Evolutionary conservation across 2,329 filamentous ascomycete species (phyloP), one percentile per base, ranked within the genome.

Genomic region (Corynespora cassiicola): DNA sequence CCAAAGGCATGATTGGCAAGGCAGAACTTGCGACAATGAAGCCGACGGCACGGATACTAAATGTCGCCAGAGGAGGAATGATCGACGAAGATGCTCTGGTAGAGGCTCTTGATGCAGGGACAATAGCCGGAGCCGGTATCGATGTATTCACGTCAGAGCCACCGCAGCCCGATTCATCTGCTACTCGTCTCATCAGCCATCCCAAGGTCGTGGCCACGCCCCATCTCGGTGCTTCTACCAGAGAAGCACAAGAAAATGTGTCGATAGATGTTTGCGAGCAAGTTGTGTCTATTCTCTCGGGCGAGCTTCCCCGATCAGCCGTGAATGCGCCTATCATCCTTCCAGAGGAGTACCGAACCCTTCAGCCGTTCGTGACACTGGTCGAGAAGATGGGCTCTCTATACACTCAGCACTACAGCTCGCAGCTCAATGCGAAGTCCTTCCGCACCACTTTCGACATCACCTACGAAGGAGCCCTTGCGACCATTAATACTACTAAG

Each of bases 201-300:
- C 79, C 84, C 1, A 85, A 81, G 50, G 87, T 90, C 1, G 83
- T 92, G 2, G 84, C 84, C 1, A 92, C 88, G 6, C 88, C 88
- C 1, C 88, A 94, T 63, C 75, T 94, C 0, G 88, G 88, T 6
- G 88, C 88, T 0, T 88, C 84, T 0, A 94, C 88, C 0, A 78
- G 87, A 21, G 88, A 94, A 74, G 88, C 88, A 0, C 88, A 94
- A 64, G 87, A 92, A 58, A 91, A 90, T 45, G 88, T 91, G 3
- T 88, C 85, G 1, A 80, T 91, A 47, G 88, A 92, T 54, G 88
- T 92, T 7, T 92, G 88, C 65, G 84, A 85, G 21, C 88, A 94
- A 68, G 86, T 91, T 9, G 76, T 87, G 0, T 79, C 85, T 41
- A 88, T 92, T 26, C 73, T 94, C 2, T 75, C 76, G 0, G 88